Evolutionary conservation across 306 rosid genomes (phyloP).

Genomic region (Pachyrhizus erosus): DNA sequence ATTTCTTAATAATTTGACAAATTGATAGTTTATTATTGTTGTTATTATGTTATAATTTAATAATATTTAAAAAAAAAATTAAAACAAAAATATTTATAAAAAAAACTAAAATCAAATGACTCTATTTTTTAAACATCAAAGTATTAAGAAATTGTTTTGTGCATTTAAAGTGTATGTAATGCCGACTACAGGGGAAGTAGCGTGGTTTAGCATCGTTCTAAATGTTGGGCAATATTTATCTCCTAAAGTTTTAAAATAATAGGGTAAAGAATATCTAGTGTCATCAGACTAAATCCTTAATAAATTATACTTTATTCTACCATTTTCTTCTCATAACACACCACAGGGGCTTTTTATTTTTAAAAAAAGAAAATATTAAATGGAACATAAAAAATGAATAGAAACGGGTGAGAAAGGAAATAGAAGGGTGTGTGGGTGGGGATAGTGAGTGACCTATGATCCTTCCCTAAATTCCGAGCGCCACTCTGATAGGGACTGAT

Average conservation of each 20-base stretch:
- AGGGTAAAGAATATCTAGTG: conserved; percentile 1
- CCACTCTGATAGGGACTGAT: conserved; percentile 50
- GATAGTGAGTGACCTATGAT: conserved; percentile 47
- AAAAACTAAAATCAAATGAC: too few relatives aligned
- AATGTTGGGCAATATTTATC: background rate
- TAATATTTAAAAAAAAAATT: too few relatives aligned
- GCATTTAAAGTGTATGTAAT: too few relatives aligned
- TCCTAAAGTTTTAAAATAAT: background rate
- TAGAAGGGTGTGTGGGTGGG: background rate
- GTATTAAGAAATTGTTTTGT: too few relatives aligned
- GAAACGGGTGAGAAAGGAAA: background rate
- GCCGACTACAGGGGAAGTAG: background rate
- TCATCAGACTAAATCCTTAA: background rate
- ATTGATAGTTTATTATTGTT: too few relatives aligned
- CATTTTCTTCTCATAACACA: background rate
- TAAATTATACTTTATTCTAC: background rate
- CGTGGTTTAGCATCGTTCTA: conserved; percentile 2
- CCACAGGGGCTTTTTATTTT: background rate
- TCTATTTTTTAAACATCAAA: too few relatives aligned
- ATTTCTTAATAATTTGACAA: too few relatives aligned
- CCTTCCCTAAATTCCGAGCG: conserved; percentile 62
- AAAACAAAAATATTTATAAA: too few relatives aligned
- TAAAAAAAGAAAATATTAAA: background rate
- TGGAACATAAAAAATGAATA: background rate
- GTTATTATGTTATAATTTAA: too few relatives aligned